A percentile compares a stretch with the other conserved stretches of the same genome.
Conservation (phyloP, 2,329 filamentous ascomycete species). For the Talaromyces sp. region DNA sequence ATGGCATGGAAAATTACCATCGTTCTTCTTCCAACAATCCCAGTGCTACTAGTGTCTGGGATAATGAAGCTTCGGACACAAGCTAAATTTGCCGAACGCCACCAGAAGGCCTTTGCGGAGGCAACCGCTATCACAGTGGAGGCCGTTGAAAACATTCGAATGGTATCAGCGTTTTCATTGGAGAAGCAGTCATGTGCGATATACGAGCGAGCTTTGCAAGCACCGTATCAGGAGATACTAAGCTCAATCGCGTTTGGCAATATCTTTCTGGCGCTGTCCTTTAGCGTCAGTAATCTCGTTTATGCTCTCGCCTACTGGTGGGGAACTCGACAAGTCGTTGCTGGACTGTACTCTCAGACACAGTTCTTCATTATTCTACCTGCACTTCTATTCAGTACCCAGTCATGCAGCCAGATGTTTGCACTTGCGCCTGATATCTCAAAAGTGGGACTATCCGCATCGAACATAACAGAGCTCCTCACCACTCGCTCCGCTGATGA, state of each 20-base stretch:
- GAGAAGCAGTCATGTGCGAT: slow-evolving; percentile 40
- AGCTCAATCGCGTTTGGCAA: slow-evolving; percentile 40
- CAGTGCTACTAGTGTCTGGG: slow-evolving; percentile 60
- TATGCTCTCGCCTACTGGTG: slow-evolving; percentile 73
- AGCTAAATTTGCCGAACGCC: slow-evolving; percentile 50
- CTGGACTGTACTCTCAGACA: slow-evolving; percentile 57
- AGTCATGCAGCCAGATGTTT: slow-evolving; percentile 66
- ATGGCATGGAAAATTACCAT: slow-evolving; percentile 68
- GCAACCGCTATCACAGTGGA: slow-evolving; percentile 44
- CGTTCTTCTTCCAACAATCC: slow-evolving; percentile 61
- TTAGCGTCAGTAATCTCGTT: slow-evolving; percentile 53
- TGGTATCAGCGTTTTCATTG: slow-evolving; percentile 41
- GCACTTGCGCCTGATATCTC: slow-evolving; percentile 65
- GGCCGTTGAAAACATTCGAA: slow-evolving; percentile 43
- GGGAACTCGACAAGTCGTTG: slow-evolving; percentile 62
- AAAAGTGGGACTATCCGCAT: slow-evolving; percentile 56
- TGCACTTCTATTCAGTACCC: slow-evolving; percentile 63
- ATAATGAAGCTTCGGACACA: slow-evolving; percentile 62
- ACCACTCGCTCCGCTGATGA: slow-evolving; percentile 25
- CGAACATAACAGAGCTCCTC: slow-evolving; percentile 48
- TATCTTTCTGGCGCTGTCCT: slow-evolving; percentile 31
- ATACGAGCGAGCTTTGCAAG: slow-evolving; percentile 35
- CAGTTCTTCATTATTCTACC: slow-evolving; percentile 66
- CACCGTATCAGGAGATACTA: slow-evolving; percentile 41
- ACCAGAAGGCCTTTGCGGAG: slow-evolving; percentile 41